A percentile compares a stretch with the other conserved stretches of the same genome.
Evolutionary conservation across 208 protist genomes (phyloP).

Genomic region (Wallacemonas sp.): DNA sequence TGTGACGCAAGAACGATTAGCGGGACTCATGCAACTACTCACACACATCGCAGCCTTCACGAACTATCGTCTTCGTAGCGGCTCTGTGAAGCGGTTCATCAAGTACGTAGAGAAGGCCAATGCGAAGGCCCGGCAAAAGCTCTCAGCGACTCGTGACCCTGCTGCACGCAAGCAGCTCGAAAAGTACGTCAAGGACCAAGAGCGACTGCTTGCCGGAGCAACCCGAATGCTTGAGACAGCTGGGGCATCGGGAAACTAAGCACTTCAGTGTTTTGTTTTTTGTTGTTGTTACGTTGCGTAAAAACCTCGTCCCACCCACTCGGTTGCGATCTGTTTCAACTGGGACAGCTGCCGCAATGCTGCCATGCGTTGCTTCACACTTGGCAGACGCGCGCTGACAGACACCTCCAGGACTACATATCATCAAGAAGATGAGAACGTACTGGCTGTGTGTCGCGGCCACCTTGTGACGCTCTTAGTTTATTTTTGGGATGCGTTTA

Average conservation of each 20-base stretch:
- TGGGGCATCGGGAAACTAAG: no score
- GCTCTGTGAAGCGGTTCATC: constrained; percentile 76
- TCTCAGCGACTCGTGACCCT: constrained; percentile 38
- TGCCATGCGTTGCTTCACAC: no score
- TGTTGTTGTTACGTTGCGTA: no score
- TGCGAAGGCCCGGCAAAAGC: constrained; percentile 33
- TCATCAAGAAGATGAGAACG: no score
- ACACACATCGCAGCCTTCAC: constrained; percentile 36
- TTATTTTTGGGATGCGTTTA: no score
- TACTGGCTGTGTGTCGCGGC: no score
- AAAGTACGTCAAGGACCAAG: constrained; percentile 61
- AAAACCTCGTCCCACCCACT: no score
- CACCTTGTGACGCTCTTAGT: neutral
- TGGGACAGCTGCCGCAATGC: no score
- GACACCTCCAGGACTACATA: no score
- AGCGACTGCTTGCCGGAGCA: constrained; percentile 43
- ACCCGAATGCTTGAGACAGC: constrained; percentile 50
- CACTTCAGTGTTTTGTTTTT: neutral
- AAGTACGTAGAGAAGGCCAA: constrained; percentile 61
- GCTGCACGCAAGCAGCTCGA: constrained; percentile 44
- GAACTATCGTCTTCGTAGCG: constrained; percentile 76
- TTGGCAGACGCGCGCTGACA: no score
- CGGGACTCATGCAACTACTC: constrained; percentile 42
- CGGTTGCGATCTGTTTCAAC: no score
- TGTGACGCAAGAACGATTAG: constrained; percentile 17